Base-by-base conservation (phyloP, 352 stramenopile species). In the Globisporangium iwayamae region DNA sequence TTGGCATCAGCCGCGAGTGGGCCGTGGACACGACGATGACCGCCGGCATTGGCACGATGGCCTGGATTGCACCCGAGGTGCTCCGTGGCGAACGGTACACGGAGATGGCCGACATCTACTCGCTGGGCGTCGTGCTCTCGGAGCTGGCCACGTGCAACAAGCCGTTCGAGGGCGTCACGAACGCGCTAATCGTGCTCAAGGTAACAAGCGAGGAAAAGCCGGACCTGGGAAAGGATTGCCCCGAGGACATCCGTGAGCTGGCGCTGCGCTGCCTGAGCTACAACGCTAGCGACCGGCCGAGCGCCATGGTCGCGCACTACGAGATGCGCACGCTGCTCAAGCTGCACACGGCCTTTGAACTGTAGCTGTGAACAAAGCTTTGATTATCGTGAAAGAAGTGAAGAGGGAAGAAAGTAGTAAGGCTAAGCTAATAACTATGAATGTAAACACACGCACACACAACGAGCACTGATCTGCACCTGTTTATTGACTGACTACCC, bases 101-200 rank as follows among this genome's bases (percentile, higher is more conserved):
- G 4, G 86, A 95, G 63, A 90, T 81, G 73, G 85, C 86, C 4
- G 86, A 95, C 65, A 90, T 95, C 34, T 95, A 95, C 71, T 95
- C 86, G 48, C 92, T 95, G 56, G 86, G 86, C 20, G 83, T 93
- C 10, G 76, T 95, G 18, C 61, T 95, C 52, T 85, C 81, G 3
- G 86, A 94, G 72, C 57, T 94, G 39, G 72, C 76, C 22, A 93
- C 81, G 47, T 87, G 78, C 56, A 62, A 69, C 36, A 83, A 87
- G 61, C 81, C 82, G 8, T 91, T 91, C 52, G 79, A 90, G 9
- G 80, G 81, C 22, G 70, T 88, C 20, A 87, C 75, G 53, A 93
- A 90, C 56, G 75, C 79, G 4, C 68, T 86, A 18, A 84, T 93
- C 39, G 81, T 87, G 38, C 75, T 93, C 36, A 89, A 89, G 73